Evolutionary conservation across 1,284 basidiomycete genomes (phyloP), one percentile per base, ranked within the genome.

Genomic region (Chalciporus piperatoides): DNA sequence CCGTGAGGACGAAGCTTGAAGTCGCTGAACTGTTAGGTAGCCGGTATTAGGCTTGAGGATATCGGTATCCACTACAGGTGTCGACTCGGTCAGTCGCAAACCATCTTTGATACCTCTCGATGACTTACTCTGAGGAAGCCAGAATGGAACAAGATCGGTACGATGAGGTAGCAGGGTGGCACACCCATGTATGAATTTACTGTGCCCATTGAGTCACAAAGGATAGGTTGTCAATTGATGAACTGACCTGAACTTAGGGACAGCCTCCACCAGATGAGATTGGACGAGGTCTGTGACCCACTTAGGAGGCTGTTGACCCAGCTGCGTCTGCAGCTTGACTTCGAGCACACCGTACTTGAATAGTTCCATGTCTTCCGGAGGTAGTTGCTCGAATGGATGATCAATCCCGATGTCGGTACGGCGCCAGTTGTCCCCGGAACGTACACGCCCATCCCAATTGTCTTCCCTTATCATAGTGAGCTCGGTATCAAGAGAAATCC

Each of bases 161-260:
- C 96, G 89, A 67, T 93, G 85, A 30, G 95, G 92, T 7, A 99
- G 72, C 0, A 98, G 76, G 0, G 93, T 96, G 1, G 96, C 89
- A 64, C 96, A 99, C 23, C 96, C 96, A 65, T 98, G 96, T 57
- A 98, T 97, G 68, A 98, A 98, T 82, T 96, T 96, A 70, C 91
- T 58, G 40, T 33, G 39, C 30, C 19, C 36, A n/a, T 27, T 68
- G 19, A 68, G 56, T 14, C 40, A 15, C 17, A 21, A 35, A 19
- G 4, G 40, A 36, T 30, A 46, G 8, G 15, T 9, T 38, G 14
- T 15, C 4, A 11, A 25, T n/a, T 27, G 4, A 25, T 24, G 17
- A 36, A 56, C 70, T 49, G 57, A 83, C 84, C 84, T 91, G 74
- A 91, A 91, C 71, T 95, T 95, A 25, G 92, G 92, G 4, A 95